Evolutionary conservation across 2,329 filamentous ascomycete species (phyloP).

Genomic region (Bimuria novae-zelandiae): DNA sequence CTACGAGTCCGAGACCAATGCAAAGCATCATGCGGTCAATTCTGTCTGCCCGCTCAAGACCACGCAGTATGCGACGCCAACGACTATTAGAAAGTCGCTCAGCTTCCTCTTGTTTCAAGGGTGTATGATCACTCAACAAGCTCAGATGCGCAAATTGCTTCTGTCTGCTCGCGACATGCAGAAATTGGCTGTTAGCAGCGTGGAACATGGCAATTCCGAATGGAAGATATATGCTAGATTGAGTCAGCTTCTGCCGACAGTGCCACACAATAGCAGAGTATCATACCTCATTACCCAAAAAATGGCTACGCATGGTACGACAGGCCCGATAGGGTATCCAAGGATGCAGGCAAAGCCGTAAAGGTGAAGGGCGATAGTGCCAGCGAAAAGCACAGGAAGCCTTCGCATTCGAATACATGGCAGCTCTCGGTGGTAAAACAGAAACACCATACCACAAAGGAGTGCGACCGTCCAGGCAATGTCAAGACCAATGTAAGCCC

Average conservation of each 20-base stretch:
- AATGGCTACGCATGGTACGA: slow-evolving; percentile 31
- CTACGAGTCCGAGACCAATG: slow-evolving; percentile 33
- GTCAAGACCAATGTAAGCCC: slow-evolving; percentile 18
- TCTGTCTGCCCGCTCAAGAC: slow-evolving; percentile 30
- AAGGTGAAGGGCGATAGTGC: slow-evolving; percentile 29
- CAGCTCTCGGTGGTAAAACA: slow-evolving; percentile 26
- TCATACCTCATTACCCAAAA: slow-evolving; percentile 40
- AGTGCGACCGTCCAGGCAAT: slow-evolving; percentile 21
- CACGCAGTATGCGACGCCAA: slow-evolving; percentile 28
- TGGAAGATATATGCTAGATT: slow-evolving; percentile 29
- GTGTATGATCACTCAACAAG: slow-evolving; percentile 27
- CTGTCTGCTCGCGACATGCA: slow-evolving; percentile 39
- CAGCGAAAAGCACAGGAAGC: slow-evolving; percentile 33
- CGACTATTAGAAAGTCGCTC: slow-evolving; percentile 29
- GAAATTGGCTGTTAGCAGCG: slow-evolving; percentile 42
- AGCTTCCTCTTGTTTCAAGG: slow-evolving; percentile 30
- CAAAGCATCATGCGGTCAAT: slow-evolving; percentile 33
- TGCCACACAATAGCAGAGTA: background rate
- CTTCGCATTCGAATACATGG: slow-evolving; percentile 39
- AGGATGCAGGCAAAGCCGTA: slow-evolving; percentile 31
- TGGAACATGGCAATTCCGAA: slow-evolving; percentile 40
- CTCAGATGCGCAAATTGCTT: slow-evolving; percentile 36
- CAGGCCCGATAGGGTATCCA: slow-evolving; percentile 30
- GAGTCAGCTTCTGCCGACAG: background rate
- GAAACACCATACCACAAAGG: slow-evolving; percentile 15